Percentiles rank a stretch among this genome's conserved stretches.
phyloP scores from a whole-genome alignment of 2,329 filamentous ascomycete genomes.

The Penicillium sp. region DNA sequence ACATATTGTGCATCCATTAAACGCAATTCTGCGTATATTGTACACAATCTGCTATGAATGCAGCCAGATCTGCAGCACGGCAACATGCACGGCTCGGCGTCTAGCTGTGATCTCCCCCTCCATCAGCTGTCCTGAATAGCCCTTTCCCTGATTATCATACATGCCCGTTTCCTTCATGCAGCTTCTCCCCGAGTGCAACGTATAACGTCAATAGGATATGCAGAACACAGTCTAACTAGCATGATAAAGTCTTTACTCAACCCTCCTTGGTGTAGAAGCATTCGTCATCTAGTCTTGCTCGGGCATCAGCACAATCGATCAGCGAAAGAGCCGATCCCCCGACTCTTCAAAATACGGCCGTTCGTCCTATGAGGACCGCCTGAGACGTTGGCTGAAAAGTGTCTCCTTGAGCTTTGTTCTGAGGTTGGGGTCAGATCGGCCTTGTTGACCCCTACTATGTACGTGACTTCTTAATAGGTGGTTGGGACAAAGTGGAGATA shows the following conservation, averaged over 20 bases:
- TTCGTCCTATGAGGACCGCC: background rate
- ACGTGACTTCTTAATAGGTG: background rate
- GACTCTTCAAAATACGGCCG: constrained; percentile 5
- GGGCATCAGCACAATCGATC: background rate
- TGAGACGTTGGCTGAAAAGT: constrained; percentile 15
- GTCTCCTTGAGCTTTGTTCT: constrained; percentile 2
- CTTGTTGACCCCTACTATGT: background rate
- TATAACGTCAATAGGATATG: background rate
- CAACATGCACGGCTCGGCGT: constrained; percentile 18
- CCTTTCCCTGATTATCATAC: constrained; percentile 4
- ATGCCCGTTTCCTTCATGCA: constrained; percentile 8
- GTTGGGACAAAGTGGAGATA: constrained; percentile 2
- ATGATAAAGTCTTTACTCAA: background rate
- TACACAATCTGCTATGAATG: background rate
- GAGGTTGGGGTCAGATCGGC: background rate
- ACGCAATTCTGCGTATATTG: background rate
- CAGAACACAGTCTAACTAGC: background rate
- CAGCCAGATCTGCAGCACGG: constrained; percentile 5
- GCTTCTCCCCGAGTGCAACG: background rate
- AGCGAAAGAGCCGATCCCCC: background rate
- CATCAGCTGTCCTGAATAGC: constrained; percentile 10
- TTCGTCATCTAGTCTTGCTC: constrained; percentile 14
- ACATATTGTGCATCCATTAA: background rate
- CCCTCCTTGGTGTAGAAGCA: background rate
- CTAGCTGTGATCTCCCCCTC: constrained; percentile 17